Evolutionary conservation across 2,329 filamentous ascomycete species (phyloP), one percentile per base, ranked within the genome.

Genomic region (Atkinsonella texensis): DNA sequence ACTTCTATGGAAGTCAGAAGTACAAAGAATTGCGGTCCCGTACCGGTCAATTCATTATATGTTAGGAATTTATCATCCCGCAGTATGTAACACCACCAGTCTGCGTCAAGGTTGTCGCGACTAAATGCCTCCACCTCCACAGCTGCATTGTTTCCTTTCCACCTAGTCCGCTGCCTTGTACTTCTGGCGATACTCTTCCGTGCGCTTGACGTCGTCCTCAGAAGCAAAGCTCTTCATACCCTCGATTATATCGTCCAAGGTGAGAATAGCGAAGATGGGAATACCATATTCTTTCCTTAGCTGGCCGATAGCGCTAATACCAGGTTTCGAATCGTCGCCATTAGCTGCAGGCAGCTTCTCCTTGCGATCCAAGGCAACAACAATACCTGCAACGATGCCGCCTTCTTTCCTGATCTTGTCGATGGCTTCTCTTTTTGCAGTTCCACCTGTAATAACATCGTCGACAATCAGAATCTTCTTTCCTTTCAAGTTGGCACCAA

Each of bases 381-480:
- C 79, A 52, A 97, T 90, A 32, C 89, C 91, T 3, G 85, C 86
- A 20, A 97, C 81, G 48, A 79, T 80, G 1, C 91, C 93, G 2
- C 91, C 93, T 65, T 95, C 85, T 60, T 81, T 81, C 60, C 82
- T 78, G 65, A 97, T 95, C 68, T 95, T 93, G 51, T 82, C 82
- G 54, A 97, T 89, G 13, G 91, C 89, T 68, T 97, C 90, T 53
- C 89, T 79, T 72, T 96, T 90, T 41, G 93, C 93, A 1, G 90
- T 97, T 31, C 93, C 93, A 0, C 89, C 91, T 1, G 90, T 96
- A 62, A 97, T 91, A 52, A 98, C 91, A 70, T 97, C 93, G 73
- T 98, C 93, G 41, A 98, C 84, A 59, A 98, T 87, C 35, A 98
- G 76, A 15, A 96, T 82, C 54, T 79, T 81, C 77, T 93, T 90